Conservation (phyloP, 2,329 filamentous ascomycete genomes). For the Exophiala lecanii-corni region DNA sequence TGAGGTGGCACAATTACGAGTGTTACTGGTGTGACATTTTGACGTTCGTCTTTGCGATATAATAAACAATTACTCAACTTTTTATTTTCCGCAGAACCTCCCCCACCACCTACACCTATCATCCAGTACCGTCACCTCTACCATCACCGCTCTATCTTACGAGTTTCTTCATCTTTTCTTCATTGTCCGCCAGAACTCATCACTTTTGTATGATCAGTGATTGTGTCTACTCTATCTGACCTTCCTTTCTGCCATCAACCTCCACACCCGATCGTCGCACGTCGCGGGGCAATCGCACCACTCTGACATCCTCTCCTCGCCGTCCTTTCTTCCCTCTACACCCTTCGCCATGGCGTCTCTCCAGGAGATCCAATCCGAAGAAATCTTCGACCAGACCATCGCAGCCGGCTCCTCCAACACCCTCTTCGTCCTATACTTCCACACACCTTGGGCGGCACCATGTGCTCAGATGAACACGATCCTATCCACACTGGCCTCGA, state of each 20-base stretch:
- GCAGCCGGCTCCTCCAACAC: conserved; percentile 62
- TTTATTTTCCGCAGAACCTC: neutral
- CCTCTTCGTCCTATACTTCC: conserved; percentile 85
- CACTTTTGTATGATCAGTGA: too few species aligned
- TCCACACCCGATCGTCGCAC: neutral
- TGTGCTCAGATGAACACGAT: conserved; percentile 92
- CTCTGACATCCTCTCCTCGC: too few species aligned
- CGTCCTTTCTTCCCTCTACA: neutral
- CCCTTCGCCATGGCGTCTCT: conserved; percentile 64
- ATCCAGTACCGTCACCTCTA: too few species aligned
- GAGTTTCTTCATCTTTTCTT: neutral
- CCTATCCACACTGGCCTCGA: conserved; percentile 76
- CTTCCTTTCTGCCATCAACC: neutral
- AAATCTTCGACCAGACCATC: conserved; percentile 67
- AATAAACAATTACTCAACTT: conserved; percentile 7
- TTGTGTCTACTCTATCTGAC: neutral
- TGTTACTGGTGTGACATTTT: too few species aligned
- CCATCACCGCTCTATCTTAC: neutral
- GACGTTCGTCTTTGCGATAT: too few species aligned
- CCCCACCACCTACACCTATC: neutral
- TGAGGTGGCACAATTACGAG: too few species aligned
- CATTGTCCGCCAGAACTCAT: too few species aligned
- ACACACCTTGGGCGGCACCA: conserved; percentile 93
- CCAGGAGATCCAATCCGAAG: conserved; percentile 68
- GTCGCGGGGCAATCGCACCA: neutral